phyloP scores from a whole-genome alignment of 78 protist genomes.

The Isochrysis galbana region DNA sequence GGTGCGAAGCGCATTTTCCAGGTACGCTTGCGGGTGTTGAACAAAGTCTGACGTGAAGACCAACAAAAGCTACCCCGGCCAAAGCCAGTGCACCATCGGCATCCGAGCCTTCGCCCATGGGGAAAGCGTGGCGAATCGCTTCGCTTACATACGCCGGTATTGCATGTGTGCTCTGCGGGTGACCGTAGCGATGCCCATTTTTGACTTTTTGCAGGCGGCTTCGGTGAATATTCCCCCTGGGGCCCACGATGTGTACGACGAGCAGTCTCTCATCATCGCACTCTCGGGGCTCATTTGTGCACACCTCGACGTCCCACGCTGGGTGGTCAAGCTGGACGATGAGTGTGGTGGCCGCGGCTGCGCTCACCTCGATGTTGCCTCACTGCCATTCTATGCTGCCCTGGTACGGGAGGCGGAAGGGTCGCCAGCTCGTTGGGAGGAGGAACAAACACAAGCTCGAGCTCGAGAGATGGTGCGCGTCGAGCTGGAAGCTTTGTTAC shows the following conservation, averaged over 20 bases:
- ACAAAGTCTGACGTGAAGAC: too few species aligned
- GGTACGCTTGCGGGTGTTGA: too few species aligned
- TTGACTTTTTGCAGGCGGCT: too few species aligned
- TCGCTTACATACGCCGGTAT: too few species aligned
- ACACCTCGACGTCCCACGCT: slow-evolving; percentile 30
- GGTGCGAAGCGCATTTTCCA: slow-evolving; percentile 52
- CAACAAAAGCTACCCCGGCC: too few species aligned
- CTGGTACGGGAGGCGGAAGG: too few species aligned
- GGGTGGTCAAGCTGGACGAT: slow-evolving; percentile 51
- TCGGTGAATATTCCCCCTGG: slow-evolving; percentile 41
- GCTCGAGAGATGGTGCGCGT: neutral
- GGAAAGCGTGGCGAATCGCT: too few species aligned
- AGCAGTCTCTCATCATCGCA: neutral
- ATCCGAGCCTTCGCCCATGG: too few species aligned
- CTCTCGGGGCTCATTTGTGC: slow-evolving; percentile 3
- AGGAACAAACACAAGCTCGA: neutral
- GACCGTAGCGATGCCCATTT: too few species aligned
- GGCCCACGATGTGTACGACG: slow-evolving; percentile 38
- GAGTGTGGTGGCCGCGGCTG: slow-evolving; percentile 47
- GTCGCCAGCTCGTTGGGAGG: too few species aligned
- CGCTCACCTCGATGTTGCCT: neutral
- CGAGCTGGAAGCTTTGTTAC: slow-evolving; percentile 5
- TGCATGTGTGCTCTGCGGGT: too few species aligned
- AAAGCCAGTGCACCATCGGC: too few species aligned
- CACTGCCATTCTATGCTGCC: neutral